phyloP scores from a whole-genome alignment of 176 grass and related monocot species.

The Juncus inflexus region DNA sequence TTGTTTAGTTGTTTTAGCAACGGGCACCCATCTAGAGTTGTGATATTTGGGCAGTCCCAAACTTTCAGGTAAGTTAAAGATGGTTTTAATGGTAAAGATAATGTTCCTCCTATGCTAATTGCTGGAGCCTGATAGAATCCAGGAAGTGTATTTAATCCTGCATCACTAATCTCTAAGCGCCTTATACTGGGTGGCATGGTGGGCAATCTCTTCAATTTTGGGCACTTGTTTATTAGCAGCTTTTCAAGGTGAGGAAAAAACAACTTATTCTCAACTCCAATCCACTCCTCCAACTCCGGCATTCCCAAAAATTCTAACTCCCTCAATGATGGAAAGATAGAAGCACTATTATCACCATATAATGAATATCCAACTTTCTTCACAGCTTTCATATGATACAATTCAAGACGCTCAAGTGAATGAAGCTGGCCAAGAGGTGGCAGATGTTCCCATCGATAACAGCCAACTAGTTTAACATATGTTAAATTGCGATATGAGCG shows the following conservation, averaged over 20 bases:
- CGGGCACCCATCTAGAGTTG: background rate
- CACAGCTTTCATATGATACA: conserved; percentile 21
- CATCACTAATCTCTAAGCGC: background rate
- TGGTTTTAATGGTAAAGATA: background rate
- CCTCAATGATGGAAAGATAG: too few relatives aligned
- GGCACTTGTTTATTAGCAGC: background rate
- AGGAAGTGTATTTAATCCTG: conserved; percentile 23
- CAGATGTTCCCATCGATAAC: conserved; percentile 22
- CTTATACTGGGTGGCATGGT: conserved; percentile 20
- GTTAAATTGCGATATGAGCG: conserved; percentile 8
- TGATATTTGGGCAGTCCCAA: conserved; percentile 4
- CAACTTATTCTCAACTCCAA: background rate
- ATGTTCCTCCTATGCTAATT: background rate
- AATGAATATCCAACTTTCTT: conserved; percentile 19
- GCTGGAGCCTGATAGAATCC: conserved; percentile 2
- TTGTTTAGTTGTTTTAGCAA: background rate
- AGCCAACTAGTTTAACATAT: conserved; percentile 13
- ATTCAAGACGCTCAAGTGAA: conserved; percentile 29
- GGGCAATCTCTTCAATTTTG: conserved; percentile 11
- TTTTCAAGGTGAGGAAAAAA: conserved; percentile 27
- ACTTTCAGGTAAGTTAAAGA: background rate
- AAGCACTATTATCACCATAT: background rate
- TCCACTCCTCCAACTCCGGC: too few relatives aligned
- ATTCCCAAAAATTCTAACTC: too few relatives aligned
- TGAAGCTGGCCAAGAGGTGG: conserved; percentile 31